phyloP scores from a whole-genome alignment of 163 green algal genomes.

The Volvox carteri region DNA sequence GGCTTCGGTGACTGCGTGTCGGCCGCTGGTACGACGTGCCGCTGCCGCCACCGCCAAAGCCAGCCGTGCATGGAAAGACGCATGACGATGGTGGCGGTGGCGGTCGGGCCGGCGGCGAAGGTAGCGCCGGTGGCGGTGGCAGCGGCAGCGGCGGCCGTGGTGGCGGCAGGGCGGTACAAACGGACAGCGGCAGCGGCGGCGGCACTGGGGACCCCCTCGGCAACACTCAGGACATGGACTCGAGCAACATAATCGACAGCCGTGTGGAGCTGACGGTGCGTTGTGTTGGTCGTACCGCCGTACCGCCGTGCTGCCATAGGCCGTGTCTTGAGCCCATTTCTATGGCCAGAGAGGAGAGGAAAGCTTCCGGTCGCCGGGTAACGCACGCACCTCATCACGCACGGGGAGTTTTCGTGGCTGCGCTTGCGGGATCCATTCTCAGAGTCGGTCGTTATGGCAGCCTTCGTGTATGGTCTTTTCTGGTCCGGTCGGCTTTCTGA shows the following conservation, averaged over 20 bases:
- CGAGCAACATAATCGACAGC: slow-evolving; percentile 51
- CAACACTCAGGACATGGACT: background rate
- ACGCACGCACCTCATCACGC: no score
- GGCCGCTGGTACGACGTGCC: slow-evolving; percentile 3
- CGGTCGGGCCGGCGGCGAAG: background rate
- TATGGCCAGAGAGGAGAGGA: no score
- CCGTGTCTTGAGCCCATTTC: no score
- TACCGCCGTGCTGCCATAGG: no score
- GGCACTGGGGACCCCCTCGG: background rate
- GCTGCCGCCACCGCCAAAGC: background rate
- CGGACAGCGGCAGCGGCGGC: background rate
- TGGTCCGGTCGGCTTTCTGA: no score
- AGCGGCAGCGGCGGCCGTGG: background rate
- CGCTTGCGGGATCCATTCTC: no score
- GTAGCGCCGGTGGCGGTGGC: background rate
- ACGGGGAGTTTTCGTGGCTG: no score
- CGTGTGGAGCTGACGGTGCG: slow-evolving; percentile 52
- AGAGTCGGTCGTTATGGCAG: no score
- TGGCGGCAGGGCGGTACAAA: no score
- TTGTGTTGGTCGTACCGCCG: no score
- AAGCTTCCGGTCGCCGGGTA: no score
- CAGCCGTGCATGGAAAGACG: background rate
- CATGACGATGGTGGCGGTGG: background rate
- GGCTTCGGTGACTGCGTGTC: slow-evolving; percentile 36
- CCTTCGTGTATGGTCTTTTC: no score